phyloP scores from a whole-genome alignment of 306 rosid species.

The Rosa lucieae region DNA sequence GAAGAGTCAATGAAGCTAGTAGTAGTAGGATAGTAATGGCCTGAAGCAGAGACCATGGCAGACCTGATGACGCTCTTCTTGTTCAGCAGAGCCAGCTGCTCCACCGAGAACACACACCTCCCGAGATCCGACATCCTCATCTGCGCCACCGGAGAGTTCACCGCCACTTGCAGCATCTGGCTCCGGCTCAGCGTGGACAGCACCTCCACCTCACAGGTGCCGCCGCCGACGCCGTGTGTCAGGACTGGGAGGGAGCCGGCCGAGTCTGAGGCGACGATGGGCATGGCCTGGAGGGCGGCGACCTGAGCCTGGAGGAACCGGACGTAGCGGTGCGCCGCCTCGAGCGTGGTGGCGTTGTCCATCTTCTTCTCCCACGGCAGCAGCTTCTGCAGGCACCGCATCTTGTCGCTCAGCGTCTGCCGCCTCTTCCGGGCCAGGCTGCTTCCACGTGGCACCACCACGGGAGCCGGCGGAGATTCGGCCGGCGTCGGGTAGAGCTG shows the following conservation, averaged over 20 bases:
- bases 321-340: constrained; percentile 67
- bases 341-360: constrained; percentile 73
- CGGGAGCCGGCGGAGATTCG: not conserved
- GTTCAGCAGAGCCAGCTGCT: constrained; percentile 52
- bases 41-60: not conserved
- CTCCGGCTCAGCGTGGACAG: constrained; percentile 55
- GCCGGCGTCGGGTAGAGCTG: not conserved
- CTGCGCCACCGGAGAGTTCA: constrained; percentile 79
- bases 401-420: constrained; percentile 78
- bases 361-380: constrained; percentile 87
- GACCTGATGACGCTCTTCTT: not conserved
- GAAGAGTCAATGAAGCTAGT: not conserved
- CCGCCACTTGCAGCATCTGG: constrained; percentile 68
- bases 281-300: constrained; percentile 62
- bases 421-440: constrained; percentile 56
- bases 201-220: constrained; percentile 26
- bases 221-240: not conserved
- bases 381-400: constrained; percentile 70
- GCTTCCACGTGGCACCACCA: constrained; percentile 19
- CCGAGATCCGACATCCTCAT: constrained; percentile 59
- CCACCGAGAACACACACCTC: constrained; percentile 59
- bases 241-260: too few species aligned
- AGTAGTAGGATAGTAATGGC: not conserved
- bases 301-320: constrained; percentile 76
- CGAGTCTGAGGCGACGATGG: constrained; percentile 21